phyloP scores from a whole-genome alignment of 192 early-diverging fungal genomes.

The Mycoemilia scoparia region DNA sequence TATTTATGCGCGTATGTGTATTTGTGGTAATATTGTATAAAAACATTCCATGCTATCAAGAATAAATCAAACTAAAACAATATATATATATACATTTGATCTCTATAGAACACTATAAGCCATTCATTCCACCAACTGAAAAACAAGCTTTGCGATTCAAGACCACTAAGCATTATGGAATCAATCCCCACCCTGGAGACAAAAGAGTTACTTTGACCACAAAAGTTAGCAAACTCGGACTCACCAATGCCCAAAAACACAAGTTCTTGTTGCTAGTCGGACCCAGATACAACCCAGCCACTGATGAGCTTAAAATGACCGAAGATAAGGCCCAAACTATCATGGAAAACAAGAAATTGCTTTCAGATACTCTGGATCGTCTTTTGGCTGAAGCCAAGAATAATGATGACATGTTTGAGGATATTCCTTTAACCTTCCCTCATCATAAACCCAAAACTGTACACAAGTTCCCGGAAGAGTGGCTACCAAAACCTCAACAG shows the following conservation, averaged over 20 bases:
- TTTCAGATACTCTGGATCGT: slow-evolving; percentile 14
- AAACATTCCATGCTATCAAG: too few relatives aligned
- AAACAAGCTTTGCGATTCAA: slow-evolving; percentile 16
- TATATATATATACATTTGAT: too few relatives aligned
- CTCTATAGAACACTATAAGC: slow-evolving; percentile 17
- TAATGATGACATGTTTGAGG: slow-evolving; percentile 17
- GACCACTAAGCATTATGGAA: slow-evolving; percentile 17
- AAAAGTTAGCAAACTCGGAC: slow-evolving; percentile 14
- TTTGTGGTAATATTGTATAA: too few relatives aligned
- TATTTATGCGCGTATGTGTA: too few relatives aligned
- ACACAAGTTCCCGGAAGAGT: slow-evolving; percentile 10
- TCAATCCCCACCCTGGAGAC: slow-evolving; percentile 15
- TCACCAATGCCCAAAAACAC: slow-evolving; percentile 14
- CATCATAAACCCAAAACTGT: slow-evolving; percentile 12
- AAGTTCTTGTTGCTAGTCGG: slow-evolving; percentile 27
- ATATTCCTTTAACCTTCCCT: slow-evolving; percentile 20
- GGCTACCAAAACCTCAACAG: too few relatives aligned
- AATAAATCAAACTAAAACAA: too few relatives aligned
- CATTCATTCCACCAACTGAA: slow-evolving; percentile 13
- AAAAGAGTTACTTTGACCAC: slow-evolving; percentile 20
- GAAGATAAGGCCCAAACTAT: slow-evolving; percentile 16
- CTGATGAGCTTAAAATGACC: slow-evolving; percentile 26
- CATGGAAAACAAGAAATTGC: slow-evolving; percentile 22
- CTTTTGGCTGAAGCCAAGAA: slow-evolving; percentile 23
- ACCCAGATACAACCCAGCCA: slow-evolving; percentile 16